phyloP scores from a whole-genome alignment of 345 rosid species.

The Populus ilicifolia region DNA sequence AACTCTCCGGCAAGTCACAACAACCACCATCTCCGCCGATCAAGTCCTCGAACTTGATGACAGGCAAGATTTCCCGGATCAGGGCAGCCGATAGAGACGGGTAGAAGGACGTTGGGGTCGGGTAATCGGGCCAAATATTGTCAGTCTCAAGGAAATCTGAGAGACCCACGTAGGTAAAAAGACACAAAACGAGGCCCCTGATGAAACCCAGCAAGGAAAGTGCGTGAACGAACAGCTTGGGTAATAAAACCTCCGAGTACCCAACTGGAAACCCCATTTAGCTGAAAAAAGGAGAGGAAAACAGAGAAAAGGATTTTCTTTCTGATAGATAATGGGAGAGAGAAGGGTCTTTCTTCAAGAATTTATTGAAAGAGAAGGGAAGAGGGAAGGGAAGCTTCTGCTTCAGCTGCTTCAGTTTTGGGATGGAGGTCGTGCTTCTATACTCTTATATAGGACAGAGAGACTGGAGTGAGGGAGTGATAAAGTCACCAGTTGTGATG shows the following conservation, averaged over 20 bases:
- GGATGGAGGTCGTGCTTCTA: neutral
- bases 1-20: constrained; percentile 58
- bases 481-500: constrained; percentile 21
- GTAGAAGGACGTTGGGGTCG: constrained; percentile 30
- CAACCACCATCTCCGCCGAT: constrained; percentile 18
- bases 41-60: constrained; percentile 53
- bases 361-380: constrained; percentile 1
- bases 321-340: neutral
- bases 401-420: constrained; percentile 16
- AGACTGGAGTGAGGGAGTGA: neutral
- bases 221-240: constrained; percentile 60
- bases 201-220: constrained; percentile 63
- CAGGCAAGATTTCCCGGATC: constrained; percentile 79
- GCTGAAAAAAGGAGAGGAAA: neutral
- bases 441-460: neutral
- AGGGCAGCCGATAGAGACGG: constrained; percentile 64
- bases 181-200: constrained; percentile 44
- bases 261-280: constrained; percentile 84
- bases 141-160: constrained; percentile 77
- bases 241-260: constrained; percentile 68
- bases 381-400: constrained; percentile 28
- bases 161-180: constrained; percentile 60
- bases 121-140: constrained; percentile 46
- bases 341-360: constrained; percentile 1
- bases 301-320: neutral